Evolutionary conservation across 345 rosid species (phyloP), one percentile per base, ranked within the genome.

Genomic region (Gossypium arboreum): DNA sequence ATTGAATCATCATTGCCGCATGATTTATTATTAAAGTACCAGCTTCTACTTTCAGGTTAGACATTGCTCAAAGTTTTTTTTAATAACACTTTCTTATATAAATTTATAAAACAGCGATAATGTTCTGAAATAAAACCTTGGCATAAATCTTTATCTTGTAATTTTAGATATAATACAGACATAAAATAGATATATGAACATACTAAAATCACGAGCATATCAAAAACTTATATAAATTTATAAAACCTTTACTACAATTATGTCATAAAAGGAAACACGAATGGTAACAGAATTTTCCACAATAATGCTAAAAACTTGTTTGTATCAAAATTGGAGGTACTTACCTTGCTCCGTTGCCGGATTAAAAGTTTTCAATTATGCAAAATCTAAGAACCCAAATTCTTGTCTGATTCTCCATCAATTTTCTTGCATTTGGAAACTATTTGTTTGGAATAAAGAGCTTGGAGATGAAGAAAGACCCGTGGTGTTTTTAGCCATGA

Each of bases 261-360:
- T 29, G 34, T 3, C 34, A 29, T 0, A 29, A 34, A 34, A 34
- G 4, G 7, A 34, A 34, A 34, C 6, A 34, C 39, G 6, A 34
- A 34, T 34, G 1, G 39, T 4, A 34, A 34, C 39, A 34, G 39
- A 34, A 34, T 34, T 34, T 34, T 34, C 7, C 39, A 34, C 39
- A 4, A 34, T n/a, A 55, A 9, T 55, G 20, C 20, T 9, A 61
- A 55, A 58, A 67, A 18, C 43, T 63, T 24, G 24, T 22, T 25
- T n/a, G 22, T 47, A 34, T 39, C 0, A 25, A 58, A 50, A 25
- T 44, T 69, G 29, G 5, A 60, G 71, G 48, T 65, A 80, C 63
- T 41, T 74, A 74, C 88, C 86, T 80, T 78, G 62, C 85, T 79
- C 79, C 61, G 65, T 71, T 85, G 81, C 73, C 57, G 55, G 11